These are phyloP conservation scores for Fragaria iinumae DNA, from an alignment of 306 rosid genomes.

Conservation along the genomic window DNA sequence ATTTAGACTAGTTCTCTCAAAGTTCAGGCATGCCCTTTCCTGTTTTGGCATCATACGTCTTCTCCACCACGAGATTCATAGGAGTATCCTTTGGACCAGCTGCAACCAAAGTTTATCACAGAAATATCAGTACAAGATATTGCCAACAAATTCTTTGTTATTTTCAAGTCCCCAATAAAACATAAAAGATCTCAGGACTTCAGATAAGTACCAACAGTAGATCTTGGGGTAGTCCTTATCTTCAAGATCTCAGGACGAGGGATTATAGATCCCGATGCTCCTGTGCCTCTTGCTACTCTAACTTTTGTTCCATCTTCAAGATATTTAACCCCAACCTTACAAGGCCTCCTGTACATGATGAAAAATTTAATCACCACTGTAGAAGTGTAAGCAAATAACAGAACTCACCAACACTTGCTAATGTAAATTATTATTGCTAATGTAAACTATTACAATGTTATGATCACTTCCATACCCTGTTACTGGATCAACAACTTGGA, in stretches of 20 bases:
- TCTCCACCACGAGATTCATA: constrained; percentile 65
- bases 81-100: constrained; percentile 92
- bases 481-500: constrained; percentile 78
- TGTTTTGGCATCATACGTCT: constrained; percentile 72
- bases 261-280: constrained; percentile 77
- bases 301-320: constrained; percentile 96
- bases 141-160: neutral
- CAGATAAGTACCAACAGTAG: constrained; percentile 57
- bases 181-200: constrained; percentile 2
- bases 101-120: constrained; percentile 36
- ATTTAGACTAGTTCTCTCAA: constrained; percentile 29
- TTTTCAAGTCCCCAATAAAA: constrained; percentile 14
- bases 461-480: constrained; percentile 53
- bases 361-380: neutral
- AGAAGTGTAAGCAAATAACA: neutral
- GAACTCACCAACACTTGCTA: neutral
- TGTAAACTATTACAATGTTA: neutral
- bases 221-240: constrained; percentile 85
- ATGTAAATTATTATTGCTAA: neutral
- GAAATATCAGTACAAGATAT: neutral
- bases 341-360: constrained; percentile 71
- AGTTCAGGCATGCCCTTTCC: constrained; percentile 92
- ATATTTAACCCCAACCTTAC: constrained; percentile 76
- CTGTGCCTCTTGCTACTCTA: constrained; percentile 80
- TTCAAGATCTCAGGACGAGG: constrained; percentile 91